A percentile compares a stretch with the other conserved stretches of the same genome.
phyloP scores from a whole-genome alignment of 805 yeast species.

The Myxozyma neotropica region DNA sequence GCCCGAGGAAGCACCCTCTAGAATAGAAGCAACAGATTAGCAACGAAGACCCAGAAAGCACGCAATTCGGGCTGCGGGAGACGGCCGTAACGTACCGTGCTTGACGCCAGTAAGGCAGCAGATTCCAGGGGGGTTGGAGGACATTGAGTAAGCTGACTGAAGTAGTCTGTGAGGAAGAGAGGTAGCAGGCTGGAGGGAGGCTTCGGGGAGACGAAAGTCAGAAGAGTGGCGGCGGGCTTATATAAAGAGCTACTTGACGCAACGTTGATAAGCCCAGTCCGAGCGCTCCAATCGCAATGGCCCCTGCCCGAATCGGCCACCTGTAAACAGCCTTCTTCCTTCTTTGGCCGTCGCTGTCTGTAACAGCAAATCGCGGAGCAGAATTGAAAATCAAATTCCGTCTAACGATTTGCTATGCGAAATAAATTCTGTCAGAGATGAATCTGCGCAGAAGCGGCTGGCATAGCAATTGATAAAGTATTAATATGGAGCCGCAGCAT shows the following conservation, averaged over 20 bases:
- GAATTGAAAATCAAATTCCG: too few species aligned
- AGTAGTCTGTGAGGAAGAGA: neutral
- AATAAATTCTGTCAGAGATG: too few species aligned
- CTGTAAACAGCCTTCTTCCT: too few species aligned
- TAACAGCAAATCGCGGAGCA: too few species aligned
- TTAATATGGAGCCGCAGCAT: too few species aligned
- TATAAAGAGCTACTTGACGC: neutral
- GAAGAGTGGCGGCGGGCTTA: neutral
- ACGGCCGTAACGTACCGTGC: slow-evolving; percentile 33
- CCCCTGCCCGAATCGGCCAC: neutral
- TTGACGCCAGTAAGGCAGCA: slow-evolving; percentile 35
- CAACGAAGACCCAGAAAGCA: neutral
- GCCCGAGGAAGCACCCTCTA: slow-evolving; percentile 31
- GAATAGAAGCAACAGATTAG: neutral
- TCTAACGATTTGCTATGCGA: too few species aligned
- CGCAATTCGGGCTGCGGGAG: too few species aligned
- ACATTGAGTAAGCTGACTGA: slow-evolving; percentile 6
- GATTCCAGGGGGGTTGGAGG: slow-evolving; percentile 32
- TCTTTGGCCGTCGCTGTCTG: too few species aligned
- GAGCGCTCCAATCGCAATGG: neutral
- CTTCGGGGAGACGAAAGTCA: neutral
- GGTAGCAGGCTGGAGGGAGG: neutral
- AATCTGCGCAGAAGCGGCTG: too few species aligned
- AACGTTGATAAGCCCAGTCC: neutral
- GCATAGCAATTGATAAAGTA: too few species aligned